Percentiles rank a stretch among this genome's conserved stretches.
Conservation (phyloP, 2,329 filamentous ascomycete genomes). For the Fusarium longipes region DNA sequence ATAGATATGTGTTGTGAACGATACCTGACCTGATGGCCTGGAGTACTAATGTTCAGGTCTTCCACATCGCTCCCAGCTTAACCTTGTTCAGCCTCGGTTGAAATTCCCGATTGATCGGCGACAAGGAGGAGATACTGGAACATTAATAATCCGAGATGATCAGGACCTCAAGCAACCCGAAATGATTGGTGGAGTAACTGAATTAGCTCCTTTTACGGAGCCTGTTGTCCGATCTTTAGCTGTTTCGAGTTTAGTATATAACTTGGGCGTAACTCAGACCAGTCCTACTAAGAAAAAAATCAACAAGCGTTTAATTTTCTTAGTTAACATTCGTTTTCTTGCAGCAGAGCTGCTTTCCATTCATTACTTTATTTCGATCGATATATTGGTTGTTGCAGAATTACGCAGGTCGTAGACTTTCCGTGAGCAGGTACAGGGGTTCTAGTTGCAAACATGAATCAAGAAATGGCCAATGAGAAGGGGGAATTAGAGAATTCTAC, state of each 20-base stretch:
- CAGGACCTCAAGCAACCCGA: neutral
- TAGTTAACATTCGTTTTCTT: neutral
- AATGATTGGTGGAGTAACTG: slow-evolving; percentile 20
- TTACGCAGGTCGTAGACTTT: neutral
- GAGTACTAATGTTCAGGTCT: too few species aligned
- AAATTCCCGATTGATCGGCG: too few species aligned
- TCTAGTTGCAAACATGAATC: slow-evolving; percentile 8
- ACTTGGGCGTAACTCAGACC: neutral
- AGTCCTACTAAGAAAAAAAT: neutral
- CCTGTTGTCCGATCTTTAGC: neutral
- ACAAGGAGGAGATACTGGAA: too few species aligned
- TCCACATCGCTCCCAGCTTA: too few species aligned
- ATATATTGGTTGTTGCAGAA: accelerated
- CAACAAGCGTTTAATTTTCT: neutral
- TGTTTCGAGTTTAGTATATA: slow-evolving; percentile 14
- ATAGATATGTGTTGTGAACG: too few species aligned
- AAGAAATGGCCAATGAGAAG: slow-evolving; percentile 1
- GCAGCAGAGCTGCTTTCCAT: neutral
- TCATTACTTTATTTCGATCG: neutral
- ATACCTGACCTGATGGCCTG: too few species aligned
- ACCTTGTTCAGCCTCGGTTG: too few species aligned
- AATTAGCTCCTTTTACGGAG: neutral
- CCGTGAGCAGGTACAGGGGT: accelerated
- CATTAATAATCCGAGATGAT: slow-evolving; percentile 5
- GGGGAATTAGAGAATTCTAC: neutral